Base-by-base conservation (phyloP, 1,284 basidiomycete genomes). In the Pascua guehoae region DNA sequence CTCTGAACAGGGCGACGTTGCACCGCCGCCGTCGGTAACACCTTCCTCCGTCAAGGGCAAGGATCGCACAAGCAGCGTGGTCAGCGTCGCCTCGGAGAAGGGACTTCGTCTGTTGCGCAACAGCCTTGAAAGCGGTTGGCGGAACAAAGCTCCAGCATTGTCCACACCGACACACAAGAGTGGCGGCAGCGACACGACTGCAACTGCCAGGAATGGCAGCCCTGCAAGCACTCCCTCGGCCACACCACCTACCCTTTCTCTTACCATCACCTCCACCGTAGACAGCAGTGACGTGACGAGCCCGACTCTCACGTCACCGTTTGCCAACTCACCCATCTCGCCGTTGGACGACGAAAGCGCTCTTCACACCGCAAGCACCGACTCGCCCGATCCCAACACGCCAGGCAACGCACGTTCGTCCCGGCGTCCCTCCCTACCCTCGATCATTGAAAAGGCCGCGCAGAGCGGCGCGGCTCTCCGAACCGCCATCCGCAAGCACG, bases 361-460 rank as follows among this genome's bases (percentile, higher is more conserved):
- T 9, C 10, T 8, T 12, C 18, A 18, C 41, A 42, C 42, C 41
- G 49, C 24, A 12, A 5, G 24, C n/a, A 8, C 24, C 42, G 17
- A 45, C 17, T 38, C 50, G 7, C 50, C 50, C 12, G 37, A 18
- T 15, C 15, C 12, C 24, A 42, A 51, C 12, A 43, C 44, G 14
- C 16, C 47, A 16, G 32, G 18, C 38, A 32, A 16, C 43, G 37
- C 51, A 41, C 52, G 52, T 11, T 65, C 69, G 0, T 72, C 73
- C 2, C 66, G 72, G 12, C 68, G 77, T 12, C 77, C 76, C 1
- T 74, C 74, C 15, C 61, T 77, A 0, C 77, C 77, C 0, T 74
- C 75, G 24, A 78, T 78, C 52, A 53, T 77, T 11, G 77, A 78
- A 51, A 71, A 67, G 55, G 75, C 75, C 8, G 66, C 68, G 5